Conservation (phyloP, 1,284 basidiomycete species). For the Porodaedalea pini region DNA sequence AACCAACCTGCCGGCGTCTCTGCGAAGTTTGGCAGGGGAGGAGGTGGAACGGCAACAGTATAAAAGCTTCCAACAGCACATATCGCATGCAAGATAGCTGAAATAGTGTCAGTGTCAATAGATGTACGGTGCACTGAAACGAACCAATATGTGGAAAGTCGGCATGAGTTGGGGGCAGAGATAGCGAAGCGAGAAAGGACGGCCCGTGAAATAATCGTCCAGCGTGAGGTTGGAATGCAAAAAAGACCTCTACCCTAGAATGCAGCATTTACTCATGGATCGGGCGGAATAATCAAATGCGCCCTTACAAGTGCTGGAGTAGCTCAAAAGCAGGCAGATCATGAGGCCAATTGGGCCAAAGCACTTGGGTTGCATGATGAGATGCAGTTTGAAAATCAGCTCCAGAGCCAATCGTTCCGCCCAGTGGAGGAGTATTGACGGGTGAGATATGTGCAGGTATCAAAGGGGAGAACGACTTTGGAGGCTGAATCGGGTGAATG, state of each 20-base stretch:
- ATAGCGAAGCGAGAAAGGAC: constrained; percentile 61
- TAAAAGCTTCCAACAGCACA: constrained; percentile 71
- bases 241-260: constrained; percentile 65
- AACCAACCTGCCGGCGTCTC: constrained; percentile 46
- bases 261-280: constrained; percentile 3
- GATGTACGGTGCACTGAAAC: background rate
- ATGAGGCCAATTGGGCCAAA: constrained; percentile 61
- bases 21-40: constrained; percentile 47
- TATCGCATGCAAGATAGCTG: constrained; percentile 67
- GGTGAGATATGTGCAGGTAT: constrained; percentile 20
- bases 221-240: constrained; percentile 68
- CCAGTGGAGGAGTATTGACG: constrained; percentile 14
- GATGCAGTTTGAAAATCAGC: background rate
- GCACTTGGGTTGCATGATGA: constrained; percentile 27
- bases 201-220: constrained; percentile 59
- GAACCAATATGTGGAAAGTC: constrained; percentile 50
- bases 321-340: constrained; percentile 57
- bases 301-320: constrained; percentile 59
- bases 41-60: constrained; percentile 53
- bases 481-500: background rate
- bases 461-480: constrained; percentile 7
- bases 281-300: constrained; percentile 9
- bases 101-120: background rate
- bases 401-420: background rate
- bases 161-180: constrained; percentile 61